Evolutionary conservation across 768 basidiomycete genomes (phyloP).

Genomic region (Lactifluus rugatus): DNA sequence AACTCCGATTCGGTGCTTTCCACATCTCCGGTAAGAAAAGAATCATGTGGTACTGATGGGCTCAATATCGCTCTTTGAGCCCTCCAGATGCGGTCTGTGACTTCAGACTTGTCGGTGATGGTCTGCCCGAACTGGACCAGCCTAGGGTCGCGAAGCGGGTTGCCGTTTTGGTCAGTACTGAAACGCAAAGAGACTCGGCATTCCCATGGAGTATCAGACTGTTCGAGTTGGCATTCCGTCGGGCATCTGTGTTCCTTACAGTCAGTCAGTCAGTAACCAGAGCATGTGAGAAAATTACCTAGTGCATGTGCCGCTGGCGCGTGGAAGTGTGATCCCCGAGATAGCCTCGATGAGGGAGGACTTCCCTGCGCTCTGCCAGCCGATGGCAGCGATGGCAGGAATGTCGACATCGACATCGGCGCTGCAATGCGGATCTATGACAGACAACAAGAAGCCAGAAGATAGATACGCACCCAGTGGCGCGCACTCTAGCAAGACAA

Average conservation of each 20-base stretch:
- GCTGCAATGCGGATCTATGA: constrained; percentile 27
- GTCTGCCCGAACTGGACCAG: constrained; percentile 24
- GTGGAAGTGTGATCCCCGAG: constrained; percentile 60
- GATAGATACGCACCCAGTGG: constrained; percentile 40
- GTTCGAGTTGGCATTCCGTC: constrained; percentile 29
- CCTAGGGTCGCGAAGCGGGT: constrained; percentile 27
- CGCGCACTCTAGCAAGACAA: constrained; percentile 48
- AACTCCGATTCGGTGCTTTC: constrained; percentile 16
- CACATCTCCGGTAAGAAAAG: constrained; percentile 34
- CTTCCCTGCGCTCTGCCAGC: constrained; percentile 66
- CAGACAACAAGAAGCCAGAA: constrained; percentile 6
- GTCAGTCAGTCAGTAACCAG: background rate
- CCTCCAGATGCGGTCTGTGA: constrained; percentile 57
- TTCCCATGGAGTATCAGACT: constrained; percentile 25
- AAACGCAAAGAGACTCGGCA: constrained; percentile 28
- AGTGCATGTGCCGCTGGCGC: constrained; percentile 66
- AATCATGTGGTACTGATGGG: constrained; percentile 29
- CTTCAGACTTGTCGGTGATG: constrained; percentile 42
- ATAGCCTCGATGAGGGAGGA: constrained; percentile 73
- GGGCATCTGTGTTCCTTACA: constrained; percentile 26
- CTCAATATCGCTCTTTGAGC: constrained; percentile 61
- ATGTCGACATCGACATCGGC: constrained; percentile 62
- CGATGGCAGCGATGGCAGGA: constrained; percentile 64
- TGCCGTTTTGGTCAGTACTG: constrained; percentile 22
- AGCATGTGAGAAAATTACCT: constrained; percentile 32